These are phyloP conservation scores for Chaetomiaceae sp. DNA, from an alignment of 2,329 filamentous ascomycete genomes.

Conservation along the genomic window DNA sequence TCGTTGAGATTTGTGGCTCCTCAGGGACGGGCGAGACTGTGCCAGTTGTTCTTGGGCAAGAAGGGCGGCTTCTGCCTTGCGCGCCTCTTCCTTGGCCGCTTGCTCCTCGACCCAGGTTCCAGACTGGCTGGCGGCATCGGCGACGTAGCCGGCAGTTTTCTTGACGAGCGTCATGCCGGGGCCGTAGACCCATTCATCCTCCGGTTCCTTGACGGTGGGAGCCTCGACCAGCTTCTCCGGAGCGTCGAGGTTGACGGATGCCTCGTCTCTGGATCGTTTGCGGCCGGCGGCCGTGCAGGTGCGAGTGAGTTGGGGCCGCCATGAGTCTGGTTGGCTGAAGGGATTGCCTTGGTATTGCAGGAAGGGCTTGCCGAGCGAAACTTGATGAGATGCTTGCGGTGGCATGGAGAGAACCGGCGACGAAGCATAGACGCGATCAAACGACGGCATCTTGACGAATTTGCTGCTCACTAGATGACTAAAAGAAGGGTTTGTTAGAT, in stretches of 20 bases:
- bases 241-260: slow-evolving; percentile 60
- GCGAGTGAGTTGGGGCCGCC: slow-evolving; percentile 30
- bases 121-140: slow-evolving; percentile 62
- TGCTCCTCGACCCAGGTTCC: slow-evolving; percentile 70
- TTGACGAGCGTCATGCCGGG: slow-evolving; percentile 71
- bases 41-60: slow-evolving; percentile 41
- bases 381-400: slow-evolving; percentile 39
- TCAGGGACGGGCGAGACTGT: slow-evolving; percentile 49
- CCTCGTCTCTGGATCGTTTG: slow-evolving; percentile 74
- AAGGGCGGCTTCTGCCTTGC: slow-evolving; percentile 38
- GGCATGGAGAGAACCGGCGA: slow-evolving; percentile 46
- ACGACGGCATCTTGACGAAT: slow-evolving; percentile 39
- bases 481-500: slow-evolving; percentile 23
- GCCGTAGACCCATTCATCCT: slow-evolving; percentile 64
- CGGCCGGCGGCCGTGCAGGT: slow-evolving; percentile 50
- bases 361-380: slow-evolving; percentile 37
- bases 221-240: slow-evolving; percentile 42
- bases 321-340: slow-evolving; percentile 33
- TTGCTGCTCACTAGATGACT: slow-evolving; percentile 29
- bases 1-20: slow-evolving; percentile 65
- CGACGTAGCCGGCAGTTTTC: slow-evolving; percentile 51
- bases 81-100: slow-evolving; percentile 45
- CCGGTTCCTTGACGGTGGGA: slow-evolving; percentile 47
- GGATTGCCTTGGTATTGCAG: slow-evolving; percentile 37
- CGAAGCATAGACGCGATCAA: slow-evolving; percentile 38